phyloP scores from a whole-genome alignment of 2,329 filamentous ascomycete genomes.

The Aspergillus amoenus region DNA sequence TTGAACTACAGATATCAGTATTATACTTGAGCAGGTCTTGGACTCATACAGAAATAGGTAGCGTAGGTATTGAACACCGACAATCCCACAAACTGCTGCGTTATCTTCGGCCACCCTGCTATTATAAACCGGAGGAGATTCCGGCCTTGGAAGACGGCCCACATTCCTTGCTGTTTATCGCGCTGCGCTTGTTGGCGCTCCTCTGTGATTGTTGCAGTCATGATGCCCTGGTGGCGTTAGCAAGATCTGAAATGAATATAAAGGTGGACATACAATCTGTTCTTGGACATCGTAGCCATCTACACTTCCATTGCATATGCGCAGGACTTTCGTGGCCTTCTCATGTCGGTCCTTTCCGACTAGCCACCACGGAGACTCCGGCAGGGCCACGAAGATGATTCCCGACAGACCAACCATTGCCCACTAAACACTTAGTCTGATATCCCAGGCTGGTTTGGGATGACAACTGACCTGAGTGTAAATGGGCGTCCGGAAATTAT shows the following conservation, averaged over 20 bases:
- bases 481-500: constrained; percentile 42
- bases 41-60: constrained; percentile 35
- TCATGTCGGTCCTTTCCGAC: constrained; percentile 11
- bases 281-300: constrained; percentile 34
- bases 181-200: constrained; percentile 32
- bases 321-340: constrained; percentile 27
- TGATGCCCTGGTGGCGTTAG: constrained; percentile 26
- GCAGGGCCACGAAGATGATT: constrained; percentile 9
- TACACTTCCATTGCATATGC: constrained; percentile 27
- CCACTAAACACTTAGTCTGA: constrained; percentile 33
- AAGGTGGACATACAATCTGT: constrained; percentile 26
- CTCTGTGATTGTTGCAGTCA: constrained; percentile 35
- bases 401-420: constrained; percentile 41
- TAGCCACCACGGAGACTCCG: constrained; percentile 15
- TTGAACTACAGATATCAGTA: constrained; percentile 31
- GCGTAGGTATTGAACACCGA: constrained; percentile 42
- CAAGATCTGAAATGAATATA: not conserved
- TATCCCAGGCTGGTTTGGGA: too few species aligned
- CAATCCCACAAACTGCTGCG: constrained; percentile 42
- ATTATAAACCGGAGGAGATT: constrained; percentile 41
- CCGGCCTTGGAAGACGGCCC: constrained; percentile 39
- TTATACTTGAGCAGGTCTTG: not conserved
- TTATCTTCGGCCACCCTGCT: constrained; percentile 41
- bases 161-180: constrained; percentile 28
- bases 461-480: constrained; percentile 40